These are phyloP conservation scores for Gillenia trifoliata DNA, from an alignment of 306 rosid genomes.

Conservation along the genomic window DNA sequence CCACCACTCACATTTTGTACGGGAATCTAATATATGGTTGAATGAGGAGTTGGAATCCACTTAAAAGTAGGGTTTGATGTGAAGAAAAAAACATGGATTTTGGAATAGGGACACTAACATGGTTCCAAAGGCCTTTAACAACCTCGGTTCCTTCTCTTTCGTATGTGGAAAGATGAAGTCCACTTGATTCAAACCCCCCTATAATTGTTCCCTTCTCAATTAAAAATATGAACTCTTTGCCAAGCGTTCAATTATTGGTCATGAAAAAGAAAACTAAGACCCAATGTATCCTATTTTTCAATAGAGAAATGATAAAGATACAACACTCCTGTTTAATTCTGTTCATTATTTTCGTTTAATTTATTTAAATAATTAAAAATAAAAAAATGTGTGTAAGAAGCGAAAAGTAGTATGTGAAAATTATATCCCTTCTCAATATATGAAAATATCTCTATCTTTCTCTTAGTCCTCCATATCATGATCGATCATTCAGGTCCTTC, in stretches of 20 bases:
- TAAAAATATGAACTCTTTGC: constrained; percentile 22
- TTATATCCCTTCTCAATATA: no score
- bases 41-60: constrained; percentile 99
- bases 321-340: neutral
- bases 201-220: constrained; percentile 40
- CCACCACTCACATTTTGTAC: constrained; percentile 12
- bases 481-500: neutral
- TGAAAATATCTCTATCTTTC: neutral
- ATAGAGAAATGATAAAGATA: neutral
- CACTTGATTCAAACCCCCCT: constrained; percentile 27
- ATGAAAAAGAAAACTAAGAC: neutral
- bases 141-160: constrained; percentile 38
- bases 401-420: no score
- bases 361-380: no score
- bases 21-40: constrained; percentile 62
- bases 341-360: no score
- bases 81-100: constrained; percentile 34
- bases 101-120: constrained; percentile 46
- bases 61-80: constrained; percentile 51
- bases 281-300: constrained; percentile 2
- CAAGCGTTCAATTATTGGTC: constrained; percentile 38
- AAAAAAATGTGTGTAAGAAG: no score
- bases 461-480: neutral
- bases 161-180: constrained; percentile 82
- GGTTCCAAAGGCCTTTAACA: constrained; percentile 55